phyloP scores from a whole-genome alignment of 441 rosid genomes.

The Erodium moschatum region DNA sequence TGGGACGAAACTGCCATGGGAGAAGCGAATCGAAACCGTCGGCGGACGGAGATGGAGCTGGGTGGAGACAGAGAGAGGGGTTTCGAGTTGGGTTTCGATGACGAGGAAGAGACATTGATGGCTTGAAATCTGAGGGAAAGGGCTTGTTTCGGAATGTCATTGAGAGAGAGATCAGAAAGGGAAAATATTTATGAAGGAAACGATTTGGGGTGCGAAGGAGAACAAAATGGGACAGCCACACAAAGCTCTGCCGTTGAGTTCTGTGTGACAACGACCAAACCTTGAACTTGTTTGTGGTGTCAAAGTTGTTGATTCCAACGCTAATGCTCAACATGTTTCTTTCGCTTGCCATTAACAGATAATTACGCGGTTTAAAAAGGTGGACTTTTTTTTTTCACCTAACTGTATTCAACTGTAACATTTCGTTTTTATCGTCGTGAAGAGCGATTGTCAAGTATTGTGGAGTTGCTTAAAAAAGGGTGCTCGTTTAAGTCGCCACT shows the following conservation, averaged over 20 bases:
- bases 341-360: too few species aligned
- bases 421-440: too few species aligned
- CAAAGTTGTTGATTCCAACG: too few species aligned
- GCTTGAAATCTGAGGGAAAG: constrained; percentile 1
- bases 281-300: not conserved
- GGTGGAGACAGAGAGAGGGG: not conserved
- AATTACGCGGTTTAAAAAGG: too few species aligned
- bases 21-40: not conserved
- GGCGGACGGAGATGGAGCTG: not conserved
- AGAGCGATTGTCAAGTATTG: too few species aligned
- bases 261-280: too few species aligned
- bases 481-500: too few species aligned
- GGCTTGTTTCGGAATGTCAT: not conserved
- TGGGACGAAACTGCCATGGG: constrained; percentile 6
- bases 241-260: not conserved
- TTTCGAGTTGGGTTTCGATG: not conserved
- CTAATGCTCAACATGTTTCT: too few species aligned
- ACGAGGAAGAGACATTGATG: constrained; percentile 4
- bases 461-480: too few species aligned
- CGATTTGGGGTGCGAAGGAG: not conserved
- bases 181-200: not conserved
- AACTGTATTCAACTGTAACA: too few species aligned
- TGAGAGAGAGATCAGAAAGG: not conserved
- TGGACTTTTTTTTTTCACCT: too few species aligned
- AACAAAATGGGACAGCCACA: not conserved